Base-by-base conservation (phyloP, 345 rosid species). In the Clausena lansium region DNA sequence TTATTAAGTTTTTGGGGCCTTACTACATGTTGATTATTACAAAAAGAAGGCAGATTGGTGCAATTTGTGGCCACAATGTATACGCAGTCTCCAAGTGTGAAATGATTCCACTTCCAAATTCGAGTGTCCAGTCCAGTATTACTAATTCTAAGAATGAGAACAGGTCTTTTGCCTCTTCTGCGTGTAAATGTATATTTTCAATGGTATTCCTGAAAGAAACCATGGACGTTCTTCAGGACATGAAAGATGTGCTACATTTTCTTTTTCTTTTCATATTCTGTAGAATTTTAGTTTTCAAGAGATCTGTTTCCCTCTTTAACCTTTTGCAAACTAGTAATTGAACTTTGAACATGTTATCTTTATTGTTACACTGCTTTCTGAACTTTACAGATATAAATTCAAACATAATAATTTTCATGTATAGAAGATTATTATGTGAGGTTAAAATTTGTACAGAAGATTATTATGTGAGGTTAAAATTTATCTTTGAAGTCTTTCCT, bases 21-120 rank as follows among this genome's bases (percentile, higher is more conserved):
- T 97, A 97, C 67, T 94, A 97, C 90, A 94, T 97, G 98, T 83
- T 97, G 63, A 86, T 97, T 55, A 93, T 97, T 61, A 96, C 99
- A 55, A 87, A 88, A 83, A 87, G 98, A 85, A 91, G 97, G 86
- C 91, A 81, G 84, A 90, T 94, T 11, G 99, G 99, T 74, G 85
- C 88, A 62, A 94, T 97, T 64, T 89, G 97, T 77, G 99, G 99
- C 81, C 98, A 94, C 79, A 79, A 76, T 68, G 84, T 97, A 8
- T 94, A 94, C 80, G 92, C 95, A 19, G 91, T 97, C 84, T 86
- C 95, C 27, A 89, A 91, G 84, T 89, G 88, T 62, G 93, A 84
- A 87, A 88, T 91, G 77, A 90, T 97, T 87, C 90, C 94, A 0
- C 87, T 97, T 83, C 94, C 88, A 54, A 87, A 90, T 87, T 86